Evolutionary conservation across 179 eudicot genomes (phyloP), one percentile per base, ranked within the genome.

Genomic region (Camellia oleifera): DNA sequence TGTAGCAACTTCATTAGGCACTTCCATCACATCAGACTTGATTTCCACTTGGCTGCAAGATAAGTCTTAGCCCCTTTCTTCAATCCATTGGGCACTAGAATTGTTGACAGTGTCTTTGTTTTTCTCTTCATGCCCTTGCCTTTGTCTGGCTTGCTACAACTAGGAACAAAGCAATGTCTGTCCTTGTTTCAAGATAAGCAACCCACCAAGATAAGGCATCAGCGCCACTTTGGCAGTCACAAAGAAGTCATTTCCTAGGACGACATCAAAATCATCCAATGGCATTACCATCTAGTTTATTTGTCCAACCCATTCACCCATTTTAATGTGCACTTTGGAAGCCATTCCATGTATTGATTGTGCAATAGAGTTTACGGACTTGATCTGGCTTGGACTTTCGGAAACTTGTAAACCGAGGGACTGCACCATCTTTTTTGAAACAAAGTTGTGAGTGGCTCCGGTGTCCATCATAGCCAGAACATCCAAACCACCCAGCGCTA

Each of bases 201-300:
- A 7, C 7, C 75, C 67, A 7, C 67, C 65, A 0, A 53, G 32
- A 14, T 80, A 50, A 0, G 74, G 79, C 12, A 68, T 44, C 0
- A 80, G 57, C 0, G 52, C 20, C 23, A 53, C 67, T n/a, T 66
- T 75, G 1, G 67, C 74, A 4, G 3, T n/a, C 45, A 5, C 9
- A 58, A 80, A 57, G 72, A 65, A 65, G 3, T 69, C 52, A 45
- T 32, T 69, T 23, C 72, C 72, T 18, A 69, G 17, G 17, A 69
- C 12, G 2, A 69, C n/a, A 11, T 69, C 72, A 10, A 69, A 69
- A 18, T 69, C 72, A 50, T 69, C 72, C 11, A 69, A 50, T 11
- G 72, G 52, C 11, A 10, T 2, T 7, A 46, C 46, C 66, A 62
- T 62, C 17, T 7, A 62, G 5, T 62, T 0, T 4, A 14, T 4